Evolutionary conservation across 768 basidiomycete species (phyloP).

Genomic region (Royoungia palumana): DNA sequence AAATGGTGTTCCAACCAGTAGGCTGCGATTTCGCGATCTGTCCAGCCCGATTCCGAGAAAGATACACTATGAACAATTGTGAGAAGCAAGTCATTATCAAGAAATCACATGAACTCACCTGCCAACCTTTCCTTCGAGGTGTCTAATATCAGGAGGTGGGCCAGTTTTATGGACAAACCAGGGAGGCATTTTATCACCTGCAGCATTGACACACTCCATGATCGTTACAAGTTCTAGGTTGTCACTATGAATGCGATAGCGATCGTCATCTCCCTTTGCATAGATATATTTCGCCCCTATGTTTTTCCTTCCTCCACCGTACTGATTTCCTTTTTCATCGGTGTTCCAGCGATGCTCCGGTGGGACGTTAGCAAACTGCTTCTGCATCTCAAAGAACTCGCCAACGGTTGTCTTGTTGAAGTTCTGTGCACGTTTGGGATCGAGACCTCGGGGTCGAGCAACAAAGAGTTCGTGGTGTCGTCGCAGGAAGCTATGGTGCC

Average conservation of each 20-base stretch:
- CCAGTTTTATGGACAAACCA: constrained; percentile 33
- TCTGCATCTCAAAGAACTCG: constrained; percentile 25
- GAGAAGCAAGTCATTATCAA: too few relatives aligned
- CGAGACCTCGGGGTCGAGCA: neutral
- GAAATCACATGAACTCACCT: too few relatives aligned
- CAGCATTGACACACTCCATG: constrained; percentile 34
- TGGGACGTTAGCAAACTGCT: constrained; percentile 27
- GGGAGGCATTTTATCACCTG: constrained; percentile 30
- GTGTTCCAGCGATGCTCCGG: constrained; percentile 31
- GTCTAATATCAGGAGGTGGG: too few relatives aligned
- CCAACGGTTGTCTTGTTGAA: constrained; percentile 16
- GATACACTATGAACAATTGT: too few relatives aligned
- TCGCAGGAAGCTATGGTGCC: too few relatives aligned
- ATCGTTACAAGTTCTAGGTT: constrained; percentile 45
- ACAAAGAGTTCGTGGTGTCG: too few relatives aligned
- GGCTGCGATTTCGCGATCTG: constrained; percentile 31
- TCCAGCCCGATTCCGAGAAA: constrained; percentile 44
- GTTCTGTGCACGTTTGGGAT: neutral
- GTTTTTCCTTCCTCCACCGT: constrained; percentile 26
- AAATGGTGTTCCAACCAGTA: constrained; percentile 42
- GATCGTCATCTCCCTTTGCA: too few relatives aligned
- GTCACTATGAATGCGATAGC: constrained; percentile 20
- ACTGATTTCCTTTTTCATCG: constrained; percentile 11
- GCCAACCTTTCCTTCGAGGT: too few relatives aligned
- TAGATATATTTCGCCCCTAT: constrained; percentile 20